phyloP scores from a whole-genome alignment of 2,329 filamentous ascomycete genomes.

The Blumeria hordei region DNA sequence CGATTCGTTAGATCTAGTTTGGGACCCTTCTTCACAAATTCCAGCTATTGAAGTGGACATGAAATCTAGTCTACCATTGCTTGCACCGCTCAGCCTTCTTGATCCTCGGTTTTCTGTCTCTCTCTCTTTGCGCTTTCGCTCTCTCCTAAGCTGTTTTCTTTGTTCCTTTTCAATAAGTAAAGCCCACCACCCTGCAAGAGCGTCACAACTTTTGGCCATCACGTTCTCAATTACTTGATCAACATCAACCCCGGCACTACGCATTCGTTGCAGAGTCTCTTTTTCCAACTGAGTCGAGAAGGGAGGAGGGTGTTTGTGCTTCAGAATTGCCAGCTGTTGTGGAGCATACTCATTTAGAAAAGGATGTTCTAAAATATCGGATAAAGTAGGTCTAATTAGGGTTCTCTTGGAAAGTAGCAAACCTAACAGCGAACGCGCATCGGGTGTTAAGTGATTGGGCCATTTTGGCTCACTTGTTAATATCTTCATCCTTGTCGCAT shows the following conservation, averaged over 20 bases:
- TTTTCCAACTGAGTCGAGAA: slow-evolving; percentile 78
- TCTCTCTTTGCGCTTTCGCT: slow-evolving; percentile 63
- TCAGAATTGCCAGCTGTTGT: slow-evolving; percentile 71
- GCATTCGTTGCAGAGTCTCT: slow-evolving; percentile 78
- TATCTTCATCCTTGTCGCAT: slow-evolving; percentile 62
- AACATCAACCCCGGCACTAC: slow-evolving; percentile 77
- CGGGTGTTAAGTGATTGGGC: slow-evolving; percentile 53
- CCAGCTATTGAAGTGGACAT: slow-evolving; percentile 55
- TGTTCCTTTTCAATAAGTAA: slow-evolving; percentile 84
- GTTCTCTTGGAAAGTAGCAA: slow-evolving; percentile 76
- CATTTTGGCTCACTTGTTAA: slow-evolving; percentile 67
- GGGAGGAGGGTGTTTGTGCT: slow-evolving; percentile 52
- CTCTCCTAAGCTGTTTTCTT: slow-evolving; percentile 56
- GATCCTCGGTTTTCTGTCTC: slow-evolving; percentile 62
- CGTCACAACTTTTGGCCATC: slow-evolving; percentile 67
- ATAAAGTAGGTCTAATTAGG: slow-evolving; percentile 53
- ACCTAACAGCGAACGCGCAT: slow-evolving; percentile 55
- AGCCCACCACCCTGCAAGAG: slow-evolving; percentile 88
- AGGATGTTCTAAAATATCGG: slow-evolving; percentile 68
- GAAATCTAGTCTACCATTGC: slow-evolving; percentile 60
- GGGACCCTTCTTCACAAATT: slow-evolving; percentile 50
- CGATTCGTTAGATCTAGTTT: slow-evolving; percentile 21
- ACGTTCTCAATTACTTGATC: slow-evolving; percentile 91
- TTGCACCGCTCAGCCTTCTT: slow-evolving; percentile 67
- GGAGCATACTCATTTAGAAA: slow-evolving; percentile 75